These are phyloP conservation scores for Nepenthes gracilis DNA, from an alignment of 148 eudicot genomes.

Conservation along the genomic window DNA sequence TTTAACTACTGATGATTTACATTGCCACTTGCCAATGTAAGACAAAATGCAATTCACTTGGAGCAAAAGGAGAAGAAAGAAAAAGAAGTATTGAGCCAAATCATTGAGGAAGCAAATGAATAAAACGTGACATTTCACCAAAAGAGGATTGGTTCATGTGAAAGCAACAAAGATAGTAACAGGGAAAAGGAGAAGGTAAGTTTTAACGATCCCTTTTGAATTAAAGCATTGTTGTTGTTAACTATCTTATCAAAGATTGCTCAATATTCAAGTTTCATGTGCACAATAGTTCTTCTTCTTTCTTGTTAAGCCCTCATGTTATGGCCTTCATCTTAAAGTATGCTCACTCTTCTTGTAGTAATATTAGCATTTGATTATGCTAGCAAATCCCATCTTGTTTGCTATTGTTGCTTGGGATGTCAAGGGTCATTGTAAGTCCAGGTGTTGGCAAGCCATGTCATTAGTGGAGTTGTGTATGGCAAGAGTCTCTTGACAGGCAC, in stretches of 20 bases:
- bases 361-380: too few relatives aligned
- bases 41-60: constrained; percentile 52
- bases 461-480: too few relatives aligned
- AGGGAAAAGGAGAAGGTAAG: constrained; percentile 73
- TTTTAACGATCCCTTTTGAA: not conserved
- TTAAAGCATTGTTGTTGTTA: not conserved
- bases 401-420: too few relatives aligned
- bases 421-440: too few relatives aligned
- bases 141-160: constrained; percentile 43
- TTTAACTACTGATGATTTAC: not conserved
- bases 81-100: constrained; percentile 48
- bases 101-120: constrained; percentile 54
- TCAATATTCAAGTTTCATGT: not conserved
- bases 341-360: too few relatives aligned
- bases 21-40: not conserved
- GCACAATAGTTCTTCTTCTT: not conserved
- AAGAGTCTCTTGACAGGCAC: too few relatives aligned
- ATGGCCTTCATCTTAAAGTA: too few relatives aligned
- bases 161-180: constrained; percentile 43
- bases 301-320: not conserved
- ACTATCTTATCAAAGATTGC: not conserved
- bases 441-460: too few relatives aligned
- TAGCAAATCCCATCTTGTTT: too few relatives aligned
- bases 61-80: constrained; percentile 73
- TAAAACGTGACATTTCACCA: constrained; percentile 48